Percentiles rank a stretch among this genome's conserved stretches.
Evolutionary conservation across 1,139 yeast species (phyloP).

Genomic region (Kodamaea suecica): DNA sequence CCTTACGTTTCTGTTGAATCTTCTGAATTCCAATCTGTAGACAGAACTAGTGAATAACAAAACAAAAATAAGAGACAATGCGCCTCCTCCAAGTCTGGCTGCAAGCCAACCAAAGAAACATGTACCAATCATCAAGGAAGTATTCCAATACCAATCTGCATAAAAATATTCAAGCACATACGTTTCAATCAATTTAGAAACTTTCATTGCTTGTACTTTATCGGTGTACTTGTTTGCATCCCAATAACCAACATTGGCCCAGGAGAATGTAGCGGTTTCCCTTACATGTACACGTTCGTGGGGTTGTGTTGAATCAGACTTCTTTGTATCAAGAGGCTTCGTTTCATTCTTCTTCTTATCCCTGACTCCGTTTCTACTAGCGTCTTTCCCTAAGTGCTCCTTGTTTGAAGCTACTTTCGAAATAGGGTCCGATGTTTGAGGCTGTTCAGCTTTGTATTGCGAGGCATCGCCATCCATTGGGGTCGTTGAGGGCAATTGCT

Average conservation of each 20-base stretch:
- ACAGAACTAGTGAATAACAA: conserved; percentile 61
- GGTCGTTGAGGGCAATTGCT: conserved; percentile 16
- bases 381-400: too few species aligned
- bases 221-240: conserved; percentile 21
- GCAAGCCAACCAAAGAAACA: conserved; percentile 68
- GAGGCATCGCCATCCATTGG: background rate
- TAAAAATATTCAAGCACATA: conserved; percentile 66
- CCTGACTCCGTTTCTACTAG: too few species aligned
- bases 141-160: conserved; percentile 72
- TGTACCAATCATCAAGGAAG: conserved; percentile 60
- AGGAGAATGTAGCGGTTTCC: conserved; percentile 29
- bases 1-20: conserved; percentile 67
- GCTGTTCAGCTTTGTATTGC: background rate
- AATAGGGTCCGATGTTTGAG: background rate
- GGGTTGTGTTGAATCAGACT: background rate
- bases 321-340: background rate
- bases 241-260: conserved; percentile 47
- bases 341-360: too few species aligned
- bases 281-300: background rate
- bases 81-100: conserved; percentile 55
- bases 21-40: conserved; percentile 65
- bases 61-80: conserved; percentile 55
- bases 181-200: conserved; percentile 41
- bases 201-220: conserved; percentile 26
- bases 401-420: too few species aligned